Percentiles rank a stretch among this genome's conserved stretches.
phyloP scores from a whole-genome alignment of 2,329 filamentous ascomycete species.

The Eutypella sp. region DNA sequence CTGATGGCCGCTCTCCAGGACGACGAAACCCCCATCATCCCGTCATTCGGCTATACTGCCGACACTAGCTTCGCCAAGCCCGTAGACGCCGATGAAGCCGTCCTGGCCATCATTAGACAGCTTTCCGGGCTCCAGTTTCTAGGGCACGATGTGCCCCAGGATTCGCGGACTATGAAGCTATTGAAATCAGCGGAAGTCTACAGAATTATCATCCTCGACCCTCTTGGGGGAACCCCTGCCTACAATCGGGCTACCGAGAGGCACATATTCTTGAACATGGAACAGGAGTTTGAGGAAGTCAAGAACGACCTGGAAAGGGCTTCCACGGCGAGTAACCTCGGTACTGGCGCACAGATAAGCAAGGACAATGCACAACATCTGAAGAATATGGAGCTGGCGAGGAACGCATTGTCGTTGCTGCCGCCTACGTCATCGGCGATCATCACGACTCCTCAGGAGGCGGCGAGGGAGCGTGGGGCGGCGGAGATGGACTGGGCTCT shows the following conservation, averaged over 20 bases:
- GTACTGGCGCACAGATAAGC: constrained; percentile 23
- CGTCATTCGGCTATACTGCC: constrained; percentile 40
- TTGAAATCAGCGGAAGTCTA: constrained; percentile 53
- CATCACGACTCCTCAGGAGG: constrained; percentile 81
- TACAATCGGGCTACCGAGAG: constrained; percentile 55
- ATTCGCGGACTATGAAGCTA: constrained; percentile 28
- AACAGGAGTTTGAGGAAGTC: constrained; percentile 77
- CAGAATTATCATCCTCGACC: constrained; percentile 82
- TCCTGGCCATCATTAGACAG: constrained; percentile 72
- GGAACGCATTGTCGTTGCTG: constrained; percentile 65
- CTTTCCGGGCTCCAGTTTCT: constrained; percentile 61
- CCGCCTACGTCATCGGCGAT: constrained; percentile 82
- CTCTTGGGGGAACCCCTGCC: constrained; percentile 77
- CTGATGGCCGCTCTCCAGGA: constrained; percentile 62
- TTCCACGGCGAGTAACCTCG: constrained; percentile 8
- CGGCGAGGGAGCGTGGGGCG: constrained; percentile 49
- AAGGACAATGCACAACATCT: constrained; percentile 35
- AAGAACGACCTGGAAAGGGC: constrained; percentile 50
- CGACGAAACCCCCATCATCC: constrained; percentile 66
- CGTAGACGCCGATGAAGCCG: constrained; percentile 53
- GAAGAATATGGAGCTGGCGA: constrained; percentile 70
- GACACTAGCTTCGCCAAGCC: constrained; percentile 34
- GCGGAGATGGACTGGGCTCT: constrained; percentile 49
- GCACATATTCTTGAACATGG: constrained; percentile 87
- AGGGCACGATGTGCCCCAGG: constrained; percentile 32